Conservation (phyloP, 2,329 filamentous ascomycete species). For the Hypoxylon sp. region DNA sequence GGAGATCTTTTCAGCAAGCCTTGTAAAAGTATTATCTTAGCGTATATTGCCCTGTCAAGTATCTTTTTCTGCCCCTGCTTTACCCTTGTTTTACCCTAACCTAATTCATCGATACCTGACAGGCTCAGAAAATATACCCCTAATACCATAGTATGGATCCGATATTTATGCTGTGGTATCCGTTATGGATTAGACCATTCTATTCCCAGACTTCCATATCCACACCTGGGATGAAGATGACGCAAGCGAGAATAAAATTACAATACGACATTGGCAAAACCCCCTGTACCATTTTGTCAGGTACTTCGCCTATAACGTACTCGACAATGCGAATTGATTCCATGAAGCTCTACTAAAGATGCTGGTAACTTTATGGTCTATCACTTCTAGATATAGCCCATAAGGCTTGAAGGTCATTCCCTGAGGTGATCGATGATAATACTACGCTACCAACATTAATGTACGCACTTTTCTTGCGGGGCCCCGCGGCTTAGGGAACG, state of each 20-base stretch:
- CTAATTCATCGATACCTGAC: too few species aligned
- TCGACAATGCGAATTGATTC: not conserved
- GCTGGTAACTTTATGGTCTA: not conserved
- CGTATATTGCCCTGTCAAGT: too few species aligned
- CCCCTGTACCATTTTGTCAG: conserved; percentile 1
- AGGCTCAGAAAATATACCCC: too few species aligned
- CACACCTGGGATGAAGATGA: not conserved
- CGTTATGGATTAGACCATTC: not conserved
- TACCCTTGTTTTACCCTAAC: too few species aligned
- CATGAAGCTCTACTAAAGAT: not conserved
- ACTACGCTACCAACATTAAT: not conserved
- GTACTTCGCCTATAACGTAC: not conserved
- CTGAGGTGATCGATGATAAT: not conserved
- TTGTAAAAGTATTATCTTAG: too few species aligned
- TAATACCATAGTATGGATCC: not conserved
- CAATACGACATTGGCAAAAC: conserved; percentile 13
- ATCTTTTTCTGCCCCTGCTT: too few species aligned
- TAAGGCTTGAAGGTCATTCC: not conserved
- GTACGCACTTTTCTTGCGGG: not conserved
- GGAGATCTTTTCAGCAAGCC: too few species aligned
- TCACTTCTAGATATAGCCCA: not conserved
- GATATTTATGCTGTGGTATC: not conserved
- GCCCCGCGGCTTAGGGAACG: not conserved
- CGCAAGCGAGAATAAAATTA: conserved; percentile 18
- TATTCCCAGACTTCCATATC: not conserved